phyloP scores from a whole-genome alignment of 2,329 filamentous ascomycete genomes.

The Cladosporium sphaerospermum region DNA sequence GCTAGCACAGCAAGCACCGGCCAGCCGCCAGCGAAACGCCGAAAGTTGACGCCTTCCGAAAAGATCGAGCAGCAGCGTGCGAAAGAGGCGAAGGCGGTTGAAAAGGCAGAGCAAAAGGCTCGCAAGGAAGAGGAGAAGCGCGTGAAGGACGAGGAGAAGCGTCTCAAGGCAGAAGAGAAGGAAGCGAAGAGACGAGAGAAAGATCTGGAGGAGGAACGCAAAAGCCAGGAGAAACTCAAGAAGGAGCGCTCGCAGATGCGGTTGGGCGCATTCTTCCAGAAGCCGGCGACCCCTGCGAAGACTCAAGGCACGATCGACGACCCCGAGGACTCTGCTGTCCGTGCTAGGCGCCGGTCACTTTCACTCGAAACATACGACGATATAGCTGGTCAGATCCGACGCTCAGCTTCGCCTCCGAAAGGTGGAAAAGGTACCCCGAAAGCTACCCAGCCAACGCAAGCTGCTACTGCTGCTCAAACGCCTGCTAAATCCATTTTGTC shows the following conservation, averaged over 20 bases:
- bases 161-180: slow-evolving; percentile 35
- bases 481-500: slow-evolving; percentile 25
- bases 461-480: neutral
- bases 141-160: slow-evolving; percentile 21
- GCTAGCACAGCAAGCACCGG: slow-evolving; percentile 9
- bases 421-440: slow-evolving; percentile 20
- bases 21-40: slow-evolving; percentile 36
- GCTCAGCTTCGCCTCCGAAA: slow-evolving; percentile 22
- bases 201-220: slow-evolving; percentile 25
- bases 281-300: slow-evolving; percentile 31
- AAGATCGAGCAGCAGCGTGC: slow-evolving; percentile 35
- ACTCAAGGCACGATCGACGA: slow-evolving; percentile 16
- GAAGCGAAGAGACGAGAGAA: slow-evolving; percentile 39
- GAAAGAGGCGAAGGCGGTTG: slow-evolving; percentile 36
- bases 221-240: slow-evolving; percentile 27
- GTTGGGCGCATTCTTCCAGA: slow-evolving; percentile 41
- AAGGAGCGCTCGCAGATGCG: slow-evolving; percentile 29
- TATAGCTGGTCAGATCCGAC: slow-evolving; percentile 20
- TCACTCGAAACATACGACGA: slow-evolving; percentile 29
- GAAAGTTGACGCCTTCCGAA: slow-evolving; percentile 30
- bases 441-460: slow-evolving; percentile 8
- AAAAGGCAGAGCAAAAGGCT: slow-evolving; percentile 35
- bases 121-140: slow-evolving; percentile 29
- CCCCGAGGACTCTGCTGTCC: slow-evolving; percentile 27
- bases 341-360: slow-evolving; percentile 31